Conservation (phyloP, 2,329 filamentous ascomycete species). For the Microthyrium microscopicum region DNA sequence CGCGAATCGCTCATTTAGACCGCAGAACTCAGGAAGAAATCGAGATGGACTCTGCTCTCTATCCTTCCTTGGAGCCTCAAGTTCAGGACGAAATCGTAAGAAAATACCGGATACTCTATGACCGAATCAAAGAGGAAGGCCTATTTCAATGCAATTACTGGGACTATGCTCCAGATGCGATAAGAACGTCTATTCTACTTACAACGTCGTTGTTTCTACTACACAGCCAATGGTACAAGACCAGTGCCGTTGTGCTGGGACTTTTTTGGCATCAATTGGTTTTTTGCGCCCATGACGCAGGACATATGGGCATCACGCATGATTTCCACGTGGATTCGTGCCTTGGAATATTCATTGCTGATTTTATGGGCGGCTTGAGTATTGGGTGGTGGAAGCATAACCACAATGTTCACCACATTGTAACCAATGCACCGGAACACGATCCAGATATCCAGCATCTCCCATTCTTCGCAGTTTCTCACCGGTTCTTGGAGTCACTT, state of each 20-base stretch:
- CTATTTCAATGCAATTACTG: constrained; percentile 74
- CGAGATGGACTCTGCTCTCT: constrained; percentile 58
- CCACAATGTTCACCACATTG: constrained; percentile 93
- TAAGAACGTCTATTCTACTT: constrained; percentile 56
- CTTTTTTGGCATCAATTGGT: constrained; percentile 87
- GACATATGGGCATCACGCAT: constrained; percentile 95
- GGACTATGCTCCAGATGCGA: constrained; percentile 58
- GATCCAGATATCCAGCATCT: constrained; percentile 81
- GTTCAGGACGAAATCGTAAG: constrained; percentile 61
- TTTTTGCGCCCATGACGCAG: constrained; percentile 87
- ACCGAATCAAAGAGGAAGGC: constrained; percentile 54
- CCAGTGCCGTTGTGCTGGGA: constrained; percentile 61
- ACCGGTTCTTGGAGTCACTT: constrained; percentile 48
- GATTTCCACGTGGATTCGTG: constrained; percentile 66
- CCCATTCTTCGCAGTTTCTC: constrained; percentile 51
- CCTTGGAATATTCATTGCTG: constrained; percentile 79
- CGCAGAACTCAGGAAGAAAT: constrained; percentile 59
- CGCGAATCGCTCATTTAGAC: constrained; percentile 49
- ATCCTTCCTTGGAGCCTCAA: constrained; percentile 56
- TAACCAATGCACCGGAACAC: constrained; percentile 89
- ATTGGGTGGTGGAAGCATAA: constrained; percentile 95
- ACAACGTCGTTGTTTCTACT: constrained; percentile 31
- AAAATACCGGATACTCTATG: constrained; percentile 67
- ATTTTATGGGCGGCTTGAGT: constrained; percentile 77
- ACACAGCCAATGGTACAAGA: constrained; percentile 23